Base-by-base conservation (phyloP, 768 basidiomycete genomes). In the Trametes elegans region DNA sequence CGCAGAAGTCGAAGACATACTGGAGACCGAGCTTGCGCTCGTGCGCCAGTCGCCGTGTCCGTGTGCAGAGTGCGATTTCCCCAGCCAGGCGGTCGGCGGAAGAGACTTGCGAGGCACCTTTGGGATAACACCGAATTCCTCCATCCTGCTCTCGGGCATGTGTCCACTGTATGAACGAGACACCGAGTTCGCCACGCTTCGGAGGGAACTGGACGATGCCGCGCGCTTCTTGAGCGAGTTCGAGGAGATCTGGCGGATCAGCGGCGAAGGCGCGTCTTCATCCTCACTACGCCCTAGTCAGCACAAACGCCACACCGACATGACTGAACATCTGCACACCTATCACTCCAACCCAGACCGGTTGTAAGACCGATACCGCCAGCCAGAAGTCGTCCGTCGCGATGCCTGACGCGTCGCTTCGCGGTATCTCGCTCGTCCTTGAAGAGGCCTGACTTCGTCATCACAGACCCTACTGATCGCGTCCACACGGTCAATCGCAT, bases 271-370 rank as follows among this genome's bases (percentile, higher is more conserved):
- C 9, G 74, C 72, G 46, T 72, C 74, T 53, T 75, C 74, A 59
- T 75, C 74, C 60, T 75, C 74, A 58, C 73, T 74, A 49, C 13
- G 23, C n/a, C n/a, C n/a, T n/a, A n/a, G n/a, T n/a, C 2, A 2
- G 13, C 3, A 11, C 19, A 27, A 32, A 8, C 40, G 29, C 11
- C 7, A 16, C 16, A 19, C 23, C 13, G n/a, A 32, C 5, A 31
- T n/a, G 26, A 28, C 19, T 24, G 16, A 9, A 35, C 3, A 21
- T 14, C 3, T 18, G 50, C 62, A 26, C 26, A 72, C 64, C 69
- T 70, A 59, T 76, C 74, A 42, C 73, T 74, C 74, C 74, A 76
- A 1, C 74, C 74, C 10, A 76, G 63, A 1, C 74, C 74, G 10
- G 74, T 76, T 7, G 74, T 76, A 21, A 76, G 64, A 3, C 74